Evolutionary conservation across 2,329 filamentous ascomycete species (phyloP).

Genomic region (Penicillium sp.): DNA sequence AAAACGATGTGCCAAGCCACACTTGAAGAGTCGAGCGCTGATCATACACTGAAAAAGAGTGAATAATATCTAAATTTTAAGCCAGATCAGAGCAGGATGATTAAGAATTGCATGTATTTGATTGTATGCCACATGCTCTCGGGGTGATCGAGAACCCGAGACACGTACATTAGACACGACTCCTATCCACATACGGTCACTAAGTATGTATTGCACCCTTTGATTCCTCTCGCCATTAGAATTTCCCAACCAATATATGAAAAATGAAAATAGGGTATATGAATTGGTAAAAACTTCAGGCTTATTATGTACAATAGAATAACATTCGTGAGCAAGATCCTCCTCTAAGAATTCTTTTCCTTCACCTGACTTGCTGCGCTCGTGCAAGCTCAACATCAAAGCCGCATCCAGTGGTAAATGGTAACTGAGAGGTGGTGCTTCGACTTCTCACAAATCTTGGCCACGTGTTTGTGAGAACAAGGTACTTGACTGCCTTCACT

Average conservation of each 20-base stretch:
- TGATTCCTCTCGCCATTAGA: not conserved
- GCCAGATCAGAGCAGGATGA: not conserved
- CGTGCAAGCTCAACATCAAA: not conserved
- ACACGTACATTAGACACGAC: not conserved
- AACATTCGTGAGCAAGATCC: not conserved
- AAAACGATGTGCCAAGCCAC: not conserved
- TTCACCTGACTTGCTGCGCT: not conserved
- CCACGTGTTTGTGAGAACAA: slow-evolving; percentile 4
- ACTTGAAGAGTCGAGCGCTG: not conserved
- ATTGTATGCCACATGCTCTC: not conserved
- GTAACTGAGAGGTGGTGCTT: not conserved
- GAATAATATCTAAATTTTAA: not conserved
- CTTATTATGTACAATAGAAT: slow-evolving; percentile 4
- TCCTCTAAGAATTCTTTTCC: not conserved
- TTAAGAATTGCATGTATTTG: not conserved
- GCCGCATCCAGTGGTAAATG: not conserved
- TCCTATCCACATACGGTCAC: not conserved
- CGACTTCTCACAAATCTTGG: slow-evolving; percentile 1
- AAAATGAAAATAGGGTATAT: not conserved
- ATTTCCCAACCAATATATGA: not conserved
- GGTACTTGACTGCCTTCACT: slow-evolving; percentile 3
- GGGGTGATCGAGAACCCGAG: not conserved
- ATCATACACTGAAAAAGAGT: not conserved
- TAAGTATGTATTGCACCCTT: too few relatives aligned
- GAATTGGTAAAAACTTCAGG: not conserved